These are phyloP conservation scores for Lachancea nothofagi DNA, from an alignment of 805 yeast species.

Conservation along the genomic window DNA sequence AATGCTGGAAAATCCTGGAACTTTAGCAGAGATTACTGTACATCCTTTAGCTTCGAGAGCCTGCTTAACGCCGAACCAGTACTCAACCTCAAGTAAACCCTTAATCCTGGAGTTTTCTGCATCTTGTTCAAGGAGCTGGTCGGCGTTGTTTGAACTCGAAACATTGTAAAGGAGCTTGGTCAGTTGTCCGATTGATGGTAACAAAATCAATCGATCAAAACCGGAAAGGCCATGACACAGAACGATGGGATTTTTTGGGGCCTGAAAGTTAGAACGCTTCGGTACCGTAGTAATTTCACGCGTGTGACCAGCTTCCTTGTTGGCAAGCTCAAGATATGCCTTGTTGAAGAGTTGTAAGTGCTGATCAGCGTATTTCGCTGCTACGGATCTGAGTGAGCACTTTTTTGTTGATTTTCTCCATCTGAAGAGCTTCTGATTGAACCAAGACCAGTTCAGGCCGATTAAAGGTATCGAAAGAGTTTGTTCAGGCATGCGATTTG, in stretches of 20 bases:
- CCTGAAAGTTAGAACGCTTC: conserved; percentile 36
- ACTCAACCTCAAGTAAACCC: conserved; percentile 46
- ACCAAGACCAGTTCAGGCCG: no score
- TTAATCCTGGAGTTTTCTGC: conserved; percentile 18
- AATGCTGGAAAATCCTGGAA: conserved; percentile 77
- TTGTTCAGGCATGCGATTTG: no score
- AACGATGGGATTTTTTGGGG: conserved; percentile 70
- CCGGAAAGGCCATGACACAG: conserved; percentile 87
- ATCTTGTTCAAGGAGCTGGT: conserved; percentile 18
- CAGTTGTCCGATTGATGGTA: conserved; percentile 38
- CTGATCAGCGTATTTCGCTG: no score
- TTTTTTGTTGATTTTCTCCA: no score
- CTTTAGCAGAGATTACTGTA: conserved; percentile 64
- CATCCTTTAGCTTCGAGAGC: conserved; percentile 59
- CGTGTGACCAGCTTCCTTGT: not conserved
- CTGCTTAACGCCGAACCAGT: conserved; percentile 77
- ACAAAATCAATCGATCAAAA: conserved; percentile 50
- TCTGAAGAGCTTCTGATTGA: no score
- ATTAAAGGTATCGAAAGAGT: no score
- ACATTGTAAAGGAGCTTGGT: conserved; percentile 21
- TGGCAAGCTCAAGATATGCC: not conserved
- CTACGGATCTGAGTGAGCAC: no score
- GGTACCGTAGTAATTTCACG: not conserved
- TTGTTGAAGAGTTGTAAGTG: not conserved
- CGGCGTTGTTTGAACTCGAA: conserved; percentile 17